A percentile compares a stretch with the other conserved stretches of the same genome.
Evolutionary conservation across 2,329 filamentous ascomycete genomes (phyloP).

Genomic region (Sphaceloma murrayae): DNA sequence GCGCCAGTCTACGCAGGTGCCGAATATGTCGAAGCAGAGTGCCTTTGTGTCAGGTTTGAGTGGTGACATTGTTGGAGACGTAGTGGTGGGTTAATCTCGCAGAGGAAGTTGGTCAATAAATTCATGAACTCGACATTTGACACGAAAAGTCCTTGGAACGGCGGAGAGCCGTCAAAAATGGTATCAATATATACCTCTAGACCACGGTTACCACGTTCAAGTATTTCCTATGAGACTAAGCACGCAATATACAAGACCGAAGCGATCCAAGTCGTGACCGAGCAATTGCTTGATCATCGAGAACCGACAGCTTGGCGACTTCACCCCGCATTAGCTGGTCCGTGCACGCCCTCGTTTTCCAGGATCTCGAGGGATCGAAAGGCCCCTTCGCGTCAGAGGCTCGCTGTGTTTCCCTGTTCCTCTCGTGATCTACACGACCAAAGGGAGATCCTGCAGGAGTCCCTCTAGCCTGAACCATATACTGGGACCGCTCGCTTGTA

Average conservation of each 20-base stretch:
- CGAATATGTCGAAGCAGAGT: conserved; percentile 67
- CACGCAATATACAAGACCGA: background rate
- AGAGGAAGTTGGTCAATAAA: background rate
- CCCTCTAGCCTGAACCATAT: conserved; percentile 1
- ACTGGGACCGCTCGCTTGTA: conserved; percentile 4
- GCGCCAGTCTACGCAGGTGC: conserved; percentile 74
- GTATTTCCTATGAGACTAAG: background rate
- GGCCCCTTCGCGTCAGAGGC: conserved; percentile 17
- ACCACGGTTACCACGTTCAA: background rate
- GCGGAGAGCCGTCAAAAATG: background rate
- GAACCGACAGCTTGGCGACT: conserved; percentile 13
- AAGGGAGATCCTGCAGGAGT: conserved; percentile 5
- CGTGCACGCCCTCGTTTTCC: no score
- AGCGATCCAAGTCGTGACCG: conserved; percentile 15
- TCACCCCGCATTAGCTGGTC: conserved; percentile 10
- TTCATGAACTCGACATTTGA: background rate
- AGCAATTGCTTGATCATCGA: conserved; percentile 5
- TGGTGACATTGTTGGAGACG: background rate
- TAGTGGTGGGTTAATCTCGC: background rate
- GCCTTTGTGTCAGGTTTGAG: conserved; percentile 29
- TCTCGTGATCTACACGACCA: conserved; percentile 7
- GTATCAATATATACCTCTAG: conserved; percentile 2
- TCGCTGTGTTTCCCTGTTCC: conserved; percentile 3
- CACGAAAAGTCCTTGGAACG: background rate
- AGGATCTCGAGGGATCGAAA: no score